phyloP scores from a whole-genome alignment of 202 grass and related monocot species.

The Panicum virgatum region DNA sequence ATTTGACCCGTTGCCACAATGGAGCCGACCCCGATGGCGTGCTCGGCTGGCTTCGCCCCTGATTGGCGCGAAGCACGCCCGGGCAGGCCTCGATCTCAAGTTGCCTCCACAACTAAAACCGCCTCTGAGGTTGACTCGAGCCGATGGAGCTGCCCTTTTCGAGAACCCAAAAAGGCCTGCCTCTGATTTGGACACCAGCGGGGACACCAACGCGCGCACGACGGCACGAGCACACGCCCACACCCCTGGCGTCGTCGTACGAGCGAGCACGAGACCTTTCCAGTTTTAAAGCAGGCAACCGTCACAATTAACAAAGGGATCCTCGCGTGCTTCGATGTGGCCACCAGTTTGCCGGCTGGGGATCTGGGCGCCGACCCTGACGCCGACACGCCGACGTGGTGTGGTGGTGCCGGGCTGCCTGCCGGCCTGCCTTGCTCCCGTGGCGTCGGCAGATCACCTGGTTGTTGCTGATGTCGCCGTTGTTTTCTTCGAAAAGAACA shows the following conservation, averaged over 20 bases:
- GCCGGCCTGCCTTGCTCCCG: background rate
- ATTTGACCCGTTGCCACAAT: no score
- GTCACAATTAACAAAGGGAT: conserved; percentile 13
- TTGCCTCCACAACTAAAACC: background rate
- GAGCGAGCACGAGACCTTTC: background rate
- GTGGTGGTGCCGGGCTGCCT: no score
- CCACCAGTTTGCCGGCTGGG: background rate
- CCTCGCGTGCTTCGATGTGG: background rate
- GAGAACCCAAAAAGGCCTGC: background rate
- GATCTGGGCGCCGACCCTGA: background rate
- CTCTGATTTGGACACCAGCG: conserved; percentile 21
- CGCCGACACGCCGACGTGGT: background rate
- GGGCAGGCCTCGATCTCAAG: background rate
- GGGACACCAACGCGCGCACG: no score
- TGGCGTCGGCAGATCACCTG: background rate
- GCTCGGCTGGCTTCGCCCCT: no score
- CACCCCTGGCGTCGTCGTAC: no score
- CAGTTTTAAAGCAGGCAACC: background rate
- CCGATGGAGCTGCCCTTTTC: conserved; percentile 3
- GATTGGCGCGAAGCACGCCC: background rate
- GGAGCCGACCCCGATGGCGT: no score
- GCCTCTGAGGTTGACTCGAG: conserved; percentile 25
- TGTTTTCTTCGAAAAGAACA: conserved; percentile 45
- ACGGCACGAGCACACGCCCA: no score
- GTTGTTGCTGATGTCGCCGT: background rate